These are phyloP conservation scores for Aaosphaeria arxii DNA, from an alignment of 2,329 filamentous ascomycete genomes.

Conservation along the genomic window DNA sequence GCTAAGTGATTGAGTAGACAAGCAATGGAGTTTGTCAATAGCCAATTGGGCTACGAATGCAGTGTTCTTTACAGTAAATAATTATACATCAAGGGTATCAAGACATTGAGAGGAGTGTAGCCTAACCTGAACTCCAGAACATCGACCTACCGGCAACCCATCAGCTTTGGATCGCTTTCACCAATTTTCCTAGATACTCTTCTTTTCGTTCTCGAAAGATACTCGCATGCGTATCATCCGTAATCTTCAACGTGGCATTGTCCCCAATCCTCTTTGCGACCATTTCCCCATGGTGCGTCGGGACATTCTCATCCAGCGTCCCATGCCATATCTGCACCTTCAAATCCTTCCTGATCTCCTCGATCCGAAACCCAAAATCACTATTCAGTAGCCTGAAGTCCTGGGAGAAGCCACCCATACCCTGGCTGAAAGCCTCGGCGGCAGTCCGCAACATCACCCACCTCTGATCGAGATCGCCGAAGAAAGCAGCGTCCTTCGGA, in stretches of 20 bases:
- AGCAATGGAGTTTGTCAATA: no score
- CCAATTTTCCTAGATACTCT: slow-evolving; percentile 15
- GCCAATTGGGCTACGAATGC: no score
- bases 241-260: slow-evolving; percentile 24
- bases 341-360: slow-evolving; percentile 35
- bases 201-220: slow-evolving; percentile 10
- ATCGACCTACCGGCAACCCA: background rate
- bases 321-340: slow-evolving; percentile 39
- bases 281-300: slow-evolving; percentile 30
- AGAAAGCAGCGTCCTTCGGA: slow-evolving; percentile 19
- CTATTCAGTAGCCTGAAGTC: slow-evolving; percentile 28
- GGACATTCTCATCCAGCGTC: slow-evolving; percentile 30
- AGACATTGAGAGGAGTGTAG: no score
- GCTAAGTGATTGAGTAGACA: no score
- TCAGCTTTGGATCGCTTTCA: slow-evolving; percentile 2
- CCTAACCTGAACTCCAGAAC: background rate
- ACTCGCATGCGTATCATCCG: slow-evolving; percentile 36
- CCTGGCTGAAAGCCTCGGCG: slow-evolving; percentile 26
- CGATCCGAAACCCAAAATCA: slow-evolving; percentile 32
- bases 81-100: no score
- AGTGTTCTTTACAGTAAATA: no score
- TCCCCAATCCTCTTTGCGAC: slow-evolving; percentile 28
- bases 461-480: slow-evolving; percentile 18
- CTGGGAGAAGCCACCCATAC: slow-evolving; percentile 22
- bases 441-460: slow-evolving; percentile 16